These are phyloP conservation scores for Podospora pseudocomata DNA, from an alignment of 495 filamentous ascomycete species.

Conservation along the genomic window DNA sequence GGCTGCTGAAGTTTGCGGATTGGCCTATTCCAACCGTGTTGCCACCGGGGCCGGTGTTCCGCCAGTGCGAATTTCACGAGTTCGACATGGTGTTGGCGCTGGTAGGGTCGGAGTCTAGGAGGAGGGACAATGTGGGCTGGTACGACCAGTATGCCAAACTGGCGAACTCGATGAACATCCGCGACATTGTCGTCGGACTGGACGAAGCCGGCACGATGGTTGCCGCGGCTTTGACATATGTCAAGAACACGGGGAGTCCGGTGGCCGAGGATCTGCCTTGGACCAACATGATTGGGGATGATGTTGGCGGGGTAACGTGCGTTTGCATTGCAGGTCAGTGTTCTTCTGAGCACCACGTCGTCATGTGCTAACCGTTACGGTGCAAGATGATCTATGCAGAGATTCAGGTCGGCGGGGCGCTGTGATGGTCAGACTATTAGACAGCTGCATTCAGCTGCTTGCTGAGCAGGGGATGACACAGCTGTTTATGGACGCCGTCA, in stretches of 20 bases:
- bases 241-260: constrained; percentile 48
- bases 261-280: constrained; percentile 57
- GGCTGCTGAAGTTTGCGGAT: constrained; percentile 52
- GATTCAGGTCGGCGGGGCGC: constrained; percentile 26
- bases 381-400: constrained; percentile 21
- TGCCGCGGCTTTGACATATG: constrained; percentile 55
- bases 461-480: constrained; percentile 39
- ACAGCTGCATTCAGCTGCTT: constrained; percentile 41
- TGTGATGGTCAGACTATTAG: constrained; percentile 46
- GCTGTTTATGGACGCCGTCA: constrained; percentile 46
- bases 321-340: constrained; percentile 53
- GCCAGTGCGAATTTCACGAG: constrained; percentile 48
- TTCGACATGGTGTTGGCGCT: constrained; percentile 53
- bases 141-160: constrained; percentile 53
- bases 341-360: background rate
- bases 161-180: constrained; percentile 42
- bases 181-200: constrained; percentile 49
- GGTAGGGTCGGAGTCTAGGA: constrained; percentile 43
- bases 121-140: constrained; percentile 48
- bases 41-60: constrained; percentile 41
- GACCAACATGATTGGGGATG: constrained; percentile 50
- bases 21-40: constrained; percentile 43
- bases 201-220: constrained; percentile 43
- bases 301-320: constrained; percentile 59
- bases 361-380: constrained; percentile 24